Percentiles rank a stretch among this genome's conserved stretches.
phyloP scores from a whole-genome alignment of 495 filamentous ascomycete species.

The Neurospora sp. region DNA sequence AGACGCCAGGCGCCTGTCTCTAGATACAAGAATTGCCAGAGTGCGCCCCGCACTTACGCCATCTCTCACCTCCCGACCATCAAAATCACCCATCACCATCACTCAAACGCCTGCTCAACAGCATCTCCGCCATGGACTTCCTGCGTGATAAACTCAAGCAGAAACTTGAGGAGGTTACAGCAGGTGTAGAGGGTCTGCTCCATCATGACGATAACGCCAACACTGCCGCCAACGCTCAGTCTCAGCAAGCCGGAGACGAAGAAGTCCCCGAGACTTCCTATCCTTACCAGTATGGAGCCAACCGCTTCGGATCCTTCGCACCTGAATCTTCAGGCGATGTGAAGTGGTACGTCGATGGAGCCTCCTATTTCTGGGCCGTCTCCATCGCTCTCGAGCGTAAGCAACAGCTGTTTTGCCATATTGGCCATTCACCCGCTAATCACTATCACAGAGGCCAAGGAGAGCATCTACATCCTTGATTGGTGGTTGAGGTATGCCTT shows the following conservation, averaged over 20 bases:
- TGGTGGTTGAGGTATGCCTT: conserved; percentile 66
- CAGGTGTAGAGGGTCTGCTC: not conserved
- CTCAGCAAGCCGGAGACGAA: not conserved
- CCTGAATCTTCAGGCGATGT: conserved; percentile 79
- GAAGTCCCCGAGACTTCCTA: not conserved
- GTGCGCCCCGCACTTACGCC: not conserved
- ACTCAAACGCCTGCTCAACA: not conserved
- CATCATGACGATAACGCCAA: not conserved
- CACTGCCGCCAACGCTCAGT: not conserved
- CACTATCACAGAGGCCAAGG: conserved; percentile 46
- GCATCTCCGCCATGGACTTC: conserved; percentile 8
- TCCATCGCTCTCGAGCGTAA: conserved; percentile 65
- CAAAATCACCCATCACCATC: not conserved
- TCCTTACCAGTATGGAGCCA: conserved; percentile 31
- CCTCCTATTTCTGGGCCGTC: conserved; percentile 86
- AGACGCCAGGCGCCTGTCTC: not conserved
- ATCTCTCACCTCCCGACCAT: not conserved
- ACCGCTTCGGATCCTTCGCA: conserved; percentile 78
- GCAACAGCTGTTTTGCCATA: not conserved
- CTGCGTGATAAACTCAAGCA: conserved; percentile 12
- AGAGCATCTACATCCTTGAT: conserved; percentile 89
- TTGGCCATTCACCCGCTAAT: conserved; percentile 12
- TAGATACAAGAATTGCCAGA: not conserved
- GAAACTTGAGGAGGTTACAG: not conserved
- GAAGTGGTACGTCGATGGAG: conserved; percentile 94